These are phyloP conservation scores for Leccinum angustisporum DNA, from an alignment of 1,284 basidiomycete species.

Conservation along the genomic window DNA sequence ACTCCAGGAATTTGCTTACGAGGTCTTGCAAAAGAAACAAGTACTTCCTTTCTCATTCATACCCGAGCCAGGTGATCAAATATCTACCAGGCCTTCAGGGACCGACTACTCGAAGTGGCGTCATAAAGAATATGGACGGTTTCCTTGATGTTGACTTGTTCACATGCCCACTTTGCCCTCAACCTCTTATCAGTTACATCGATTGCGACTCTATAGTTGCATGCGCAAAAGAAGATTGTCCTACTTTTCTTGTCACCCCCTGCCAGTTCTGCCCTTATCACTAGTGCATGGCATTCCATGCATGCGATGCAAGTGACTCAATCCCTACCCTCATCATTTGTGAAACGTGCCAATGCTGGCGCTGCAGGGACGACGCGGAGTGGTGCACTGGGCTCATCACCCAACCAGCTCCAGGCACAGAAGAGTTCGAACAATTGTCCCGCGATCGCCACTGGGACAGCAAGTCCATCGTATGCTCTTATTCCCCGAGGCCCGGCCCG, in stretches of 20 bases:
- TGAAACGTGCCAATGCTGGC: conserved; percentile 10
- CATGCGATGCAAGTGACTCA: conserved; percentile 6
- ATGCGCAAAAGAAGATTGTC: conserved; percentile 8
- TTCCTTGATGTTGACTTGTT: conserved; percentile 19
- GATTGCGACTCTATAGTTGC: conserved; percentile 17
- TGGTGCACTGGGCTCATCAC: conserved; percentile 21
- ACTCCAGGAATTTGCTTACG: conserved; percentile 15
- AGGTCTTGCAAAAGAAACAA: conserved; percentile 6
- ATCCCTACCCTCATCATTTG: conserved; percentile 15
- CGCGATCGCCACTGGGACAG: conserved; percentile 7
- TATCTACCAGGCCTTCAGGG: conserved; percentile 17
- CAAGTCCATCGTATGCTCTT: conserved; percentile 14
- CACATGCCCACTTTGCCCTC: conserved; percentile 22
- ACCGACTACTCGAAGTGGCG: conserved; percentile 7
- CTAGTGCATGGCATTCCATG: conserved; percentile 7
- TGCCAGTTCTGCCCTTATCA: conserved; percentile 13
- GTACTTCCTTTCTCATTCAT: conserved; percentile 1
- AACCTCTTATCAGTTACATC: conserved; percentile 8
- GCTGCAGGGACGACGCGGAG: conserved; percentile 14
- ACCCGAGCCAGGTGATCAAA: not conserved
- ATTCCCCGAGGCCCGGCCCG: conserved; percentile 13
- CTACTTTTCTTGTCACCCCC: not conserved
- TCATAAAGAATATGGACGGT: conserved; percentile 3
- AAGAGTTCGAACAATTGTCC: conserved; percentile 9
- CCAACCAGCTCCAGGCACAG: conserved; percentile 12